Percentiles rank a stretch among this genome's conserved stretches.
Evolutionary conservation across 2,329 filamentous ascomycete genomes (phyloP).

Genomic region (Cladosporium sp.): DNA sequence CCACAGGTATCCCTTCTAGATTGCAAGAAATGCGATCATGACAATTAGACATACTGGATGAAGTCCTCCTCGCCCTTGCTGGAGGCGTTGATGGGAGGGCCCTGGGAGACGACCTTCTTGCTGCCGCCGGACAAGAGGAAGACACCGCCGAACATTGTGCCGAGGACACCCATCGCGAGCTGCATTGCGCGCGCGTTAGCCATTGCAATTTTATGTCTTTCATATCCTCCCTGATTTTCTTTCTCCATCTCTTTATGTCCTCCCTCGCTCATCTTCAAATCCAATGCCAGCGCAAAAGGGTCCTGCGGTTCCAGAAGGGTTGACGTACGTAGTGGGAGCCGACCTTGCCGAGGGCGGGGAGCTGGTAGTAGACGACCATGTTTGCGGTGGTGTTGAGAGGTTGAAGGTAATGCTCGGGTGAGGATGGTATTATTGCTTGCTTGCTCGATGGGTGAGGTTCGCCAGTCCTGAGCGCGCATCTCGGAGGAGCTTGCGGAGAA

Average conservation of each 20-base stretch:
- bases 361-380: conserved; percentile 51
- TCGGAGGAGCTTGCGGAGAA: too few species aligned
- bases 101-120: conserved; percentile 43
- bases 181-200: conserved; percentile 27
- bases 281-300: conserved; percentile 6
- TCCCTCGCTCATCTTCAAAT: too few species aligned
- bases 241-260: background rate
- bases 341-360: conserved; percentile 47
- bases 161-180: conserved; percentile 59
- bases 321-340: conserved; percentile 51
- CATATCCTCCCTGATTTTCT: background rate
- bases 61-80: conserved; percentile 67
- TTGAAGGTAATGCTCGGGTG: conserved; percentile 1
- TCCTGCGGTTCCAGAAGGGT: conserved; percentile 8
- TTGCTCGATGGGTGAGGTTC: background rate
- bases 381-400: conserved; percentile 8
- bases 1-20: too few species aligned
- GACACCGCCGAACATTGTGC: conserved; percentile 44
- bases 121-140: conserved; percentile 43
- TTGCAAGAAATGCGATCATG: too few species aligned
- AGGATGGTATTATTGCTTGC: too few species aligned
- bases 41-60: conserved; percentile 57
- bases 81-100: conserved; percentile 59
- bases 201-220: too few species aligned
- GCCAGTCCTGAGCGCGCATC: background rate